A percentile compares a stretch with the other conserved stretches of the same genome.
These are phyloP conservation scores for Calonectria pauciramosa DNA, from an alignment of 2,329 filamentous ascomycete genomes.

Conservation along the genomic window DNA sequence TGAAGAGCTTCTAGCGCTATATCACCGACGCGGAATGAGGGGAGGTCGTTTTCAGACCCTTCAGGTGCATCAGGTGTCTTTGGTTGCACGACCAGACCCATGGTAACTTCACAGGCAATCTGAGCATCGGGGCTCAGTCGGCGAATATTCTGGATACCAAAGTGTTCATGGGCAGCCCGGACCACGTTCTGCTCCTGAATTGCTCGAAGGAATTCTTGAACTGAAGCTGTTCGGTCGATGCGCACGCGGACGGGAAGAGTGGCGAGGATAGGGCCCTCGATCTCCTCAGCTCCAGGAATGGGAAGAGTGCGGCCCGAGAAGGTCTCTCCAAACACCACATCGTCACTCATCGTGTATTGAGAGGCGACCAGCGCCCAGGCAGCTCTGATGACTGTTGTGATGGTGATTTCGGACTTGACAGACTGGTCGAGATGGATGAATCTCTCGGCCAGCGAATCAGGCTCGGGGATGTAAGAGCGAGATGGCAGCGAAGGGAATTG, in stretches of 20 bases:
- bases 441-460: slow-evolving; percentile 35
- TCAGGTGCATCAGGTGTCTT: slow-evolving; percentile 49
- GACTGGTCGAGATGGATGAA: slow-evolving; percentile 38
- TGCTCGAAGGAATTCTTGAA: slow-evolving; percentile 40
- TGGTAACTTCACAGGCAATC: slow-evolving; percentile 68
- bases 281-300: slow-evolving; percentile 45
- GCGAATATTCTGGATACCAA: slow-evolving; percentile 54
- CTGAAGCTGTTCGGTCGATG: slow-evolving; percentile 38
- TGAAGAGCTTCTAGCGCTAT: slow-evolving; percentile 70
- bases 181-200: slow-evolving; percentile 47
- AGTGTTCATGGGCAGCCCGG: slow-evolving; percentile 47
- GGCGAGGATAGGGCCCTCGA: slow-evolving; percentile 48
- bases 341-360: slow-evolving; percentile 45
- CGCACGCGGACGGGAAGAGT: slow-evolving; percentile 43
- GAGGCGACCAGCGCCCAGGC: slow-evolving; percentile 48
- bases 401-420: slow-evolving; percentile 37
- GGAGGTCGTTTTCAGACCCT: slow-evolving; percentile 45
- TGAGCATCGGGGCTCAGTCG: slow-evolving; percentile 63
- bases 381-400: slow-evolving; percentile 43
- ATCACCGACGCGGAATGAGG: slow-evolving; percentile 64
- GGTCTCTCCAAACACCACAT: slow-evolving; percentile 48
- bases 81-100: slow-evolving; percentile 63
- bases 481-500: slow-evolving; percentile 43
- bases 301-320: slow-evolving; percentile 47
- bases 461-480: slow-evolving; percentile 41